Conservation (phyloP, 2,329 filamentous ascomycete genomes). For the Hypoxylon sp. region DNA sequence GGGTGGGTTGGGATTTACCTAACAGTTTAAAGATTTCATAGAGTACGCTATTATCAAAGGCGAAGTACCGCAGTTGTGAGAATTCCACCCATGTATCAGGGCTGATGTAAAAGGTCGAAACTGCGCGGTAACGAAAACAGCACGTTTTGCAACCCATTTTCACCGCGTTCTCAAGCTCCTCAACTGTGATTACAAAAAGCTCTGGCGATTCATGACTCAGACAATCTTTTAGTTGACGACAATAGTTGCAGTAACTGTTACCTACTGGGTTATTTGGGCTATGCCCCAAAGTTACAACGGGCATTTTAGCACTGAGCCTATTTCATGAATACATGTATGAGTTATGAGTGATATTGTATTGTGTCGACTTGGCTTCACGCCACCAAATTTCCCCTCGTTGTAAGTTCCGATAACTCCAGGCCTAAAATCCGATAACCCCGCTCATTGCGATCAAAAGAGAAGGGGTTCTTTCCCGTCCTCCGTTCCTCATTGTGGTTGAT, state of each 20-base stretch:
- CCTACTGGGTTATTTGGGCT: neutral
- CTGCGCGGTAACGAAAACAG: neutral
- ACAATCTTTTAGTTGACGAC: neutral
- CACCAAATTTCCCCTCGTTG: neutral
- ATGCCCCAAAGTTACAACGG: slow-evolving; percentile 1
- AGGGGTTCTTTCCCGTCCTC: neutral
- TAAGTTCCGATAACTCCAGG: neutral
- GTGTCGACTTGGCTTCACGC: neutral
- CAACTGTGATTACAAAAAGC: neutral
- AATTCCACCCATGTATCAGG: slow-evolving; percentile 6
- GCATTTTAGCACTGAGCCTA: neutral
- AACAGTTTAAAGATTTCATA: slow-evolving; percentile 1
- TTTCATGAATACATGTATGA: neutral
- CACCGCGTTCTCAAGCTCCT: slow-evolving; percentile 7
- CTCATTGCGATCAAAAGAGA: neutral
- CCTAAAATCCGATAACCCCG: neutral
- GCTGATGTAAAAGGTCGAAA: slow-evolving; percentile 1
- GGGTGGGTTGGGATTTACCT: neutral
- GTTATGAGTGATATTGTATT: neutral
- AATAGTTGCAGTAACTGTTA: slow-evolving; percentile 1
- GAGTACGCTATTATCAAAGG: slow-evolving; percentile 4
- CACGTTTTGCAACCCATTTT: slow-evolving; percentile 2
- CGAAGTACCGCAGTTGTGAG: slow-evolving; percentile 1
- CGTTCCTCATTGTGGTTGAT: neutral
- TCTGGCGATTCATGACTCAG: neutral